Conservation (phyloP, 768 basidiomycete genomes). For the Phylloporus scabripes region DNA sequence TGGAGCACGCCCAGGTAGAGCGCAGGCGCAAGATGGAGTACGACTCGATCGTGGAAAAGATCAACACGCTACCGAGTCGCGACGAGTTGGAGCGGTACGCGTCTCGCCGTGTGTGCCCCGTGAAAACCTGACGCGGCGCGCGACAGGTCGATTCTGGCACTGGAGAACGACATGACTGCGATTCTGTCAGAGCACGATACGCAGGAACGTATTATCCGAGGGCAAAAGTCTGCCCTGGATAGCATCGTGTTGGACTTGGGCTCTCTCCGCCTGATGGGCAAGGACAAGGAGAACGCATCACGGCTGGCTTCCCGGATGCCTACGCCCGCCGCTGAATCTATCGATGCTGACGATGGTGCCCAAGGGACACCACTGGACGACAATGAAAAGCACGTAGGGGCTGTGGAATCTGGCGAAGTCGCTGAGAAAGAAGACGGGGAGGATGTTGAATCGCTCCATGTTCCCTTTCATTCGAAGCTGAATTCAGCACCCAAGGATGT, state of each 20-base stretch:
- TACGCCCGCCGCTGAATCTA: conserved; percentile 45
- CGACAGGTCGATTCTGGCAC: conserved; percentile 58
- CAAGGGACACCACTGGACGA: conserved; percentile 19
- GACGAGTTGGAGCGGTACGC: conserved; percentile 75
- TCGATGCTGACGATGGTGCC: conserved; percentile 23
- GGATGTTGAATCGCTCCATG: conserved; percentile 31
- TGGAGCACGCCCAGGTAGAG: conserved; percentile 75
- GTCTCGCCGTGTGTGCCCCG: neutral
- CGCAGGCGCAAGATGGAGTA: conserved; percentile 82
- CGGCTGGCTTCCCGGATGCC: conserved; percentile 36
- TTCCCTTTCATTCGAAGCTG: conserved; percentile 24
- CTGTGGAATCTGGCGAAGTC: conserved; percentile 40
- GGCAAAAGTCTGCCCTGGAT: conserved; percentile 65
- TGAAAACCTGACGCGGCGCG: neutral
- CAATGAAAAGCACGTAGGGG: conserved; percentile 35
- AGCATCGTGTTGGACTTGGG: conserved; percentile 57
- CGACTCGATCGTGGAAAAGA: conserved; percentile 76
- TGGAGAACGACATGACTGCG: conserved; percentile 76
- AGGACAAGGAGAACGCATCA: conserved; percentile 53
- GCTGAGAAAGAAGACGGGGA: conserved; percentile 36
- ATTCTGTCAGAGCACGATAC: conserved; percentile 71
- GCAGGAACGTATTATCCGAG: conserved; percentile 59
- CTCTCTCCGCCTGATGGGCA: conserved; percentile 60
- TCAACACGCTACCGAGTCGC: conserved; percentile 69
- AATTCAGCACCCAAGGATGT: conserved; percentile 32